phyloP scores from a whole-genome alignment of 805 yeast genomes.

The Sugiyamaella floridensis region DNA sequence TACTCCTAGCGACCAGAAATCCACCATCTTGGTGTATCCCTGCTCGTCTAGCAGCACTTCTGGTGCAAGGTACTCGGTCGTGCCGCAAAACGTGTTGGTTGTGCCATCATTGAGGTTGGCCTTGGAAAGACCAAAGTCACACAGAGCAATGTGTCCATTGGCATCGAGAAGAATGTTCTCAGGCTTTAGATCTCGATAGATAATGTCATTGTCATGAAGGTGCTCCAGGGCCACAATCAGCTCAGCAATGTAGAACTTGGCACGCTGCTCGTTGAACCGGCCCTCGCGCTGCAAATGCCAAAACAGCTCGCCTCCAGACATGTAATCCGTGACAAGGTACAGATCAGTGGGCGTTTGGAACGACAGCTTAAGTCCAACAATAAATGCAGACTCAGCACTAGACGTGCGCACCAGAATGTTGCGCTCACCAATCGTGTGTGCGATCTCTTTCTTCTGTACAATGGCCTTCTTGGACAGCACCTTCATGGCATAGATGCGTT shows the following conservation, averaged over 20 bases:
- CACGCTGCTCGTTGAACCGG: conserved; percentile 84
- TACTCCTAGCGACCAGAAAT: conserved; percentile 97
- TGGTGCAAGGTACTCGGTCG: conserved; percentile 96
- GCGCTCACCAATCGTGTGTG: conserved; percentile 96
- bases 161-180: conserved; percentile 94
- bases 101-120: conserved; percentile 86
- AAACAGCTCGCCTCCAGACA: conserved; percentile 96
- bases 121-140: conserved; percentile 95
- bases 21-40: conserved; percentile 98
- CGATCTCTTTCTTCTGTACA: conserved; percentile 94
- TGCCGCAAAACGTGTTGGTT: conserved; percentile 96
- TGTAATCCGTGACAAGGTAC: conserved; percentile 90
- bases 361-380: conserved; percentile 91
- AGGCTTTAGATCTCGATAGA: conserved; percentile 94
- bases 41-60: conserved; percentile 91
- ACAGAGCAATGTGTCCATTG: conserved; percentile 92
- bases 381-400: conserved; percentile 81
- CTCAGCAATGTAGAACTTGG: conserved; percentile 96
- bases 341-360: conserved; percentile 93
- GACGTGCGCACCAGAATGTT: conserved; percentile 91
- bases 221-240: conserved; percentile 88
- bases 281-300: conserved; percentile 98
- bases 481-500: conserved; percentile 94
- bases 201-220: conserved; percentile 90
- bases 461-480: conserved; percentile 90